A percentile compares a stretch with the other conserved stretches of the same genome.
These are phyloP conservation scores for Dipteronia dyeriana DNA, from an alignment of 345 rosid genomes.

Conservation along the genomic window DNA sequence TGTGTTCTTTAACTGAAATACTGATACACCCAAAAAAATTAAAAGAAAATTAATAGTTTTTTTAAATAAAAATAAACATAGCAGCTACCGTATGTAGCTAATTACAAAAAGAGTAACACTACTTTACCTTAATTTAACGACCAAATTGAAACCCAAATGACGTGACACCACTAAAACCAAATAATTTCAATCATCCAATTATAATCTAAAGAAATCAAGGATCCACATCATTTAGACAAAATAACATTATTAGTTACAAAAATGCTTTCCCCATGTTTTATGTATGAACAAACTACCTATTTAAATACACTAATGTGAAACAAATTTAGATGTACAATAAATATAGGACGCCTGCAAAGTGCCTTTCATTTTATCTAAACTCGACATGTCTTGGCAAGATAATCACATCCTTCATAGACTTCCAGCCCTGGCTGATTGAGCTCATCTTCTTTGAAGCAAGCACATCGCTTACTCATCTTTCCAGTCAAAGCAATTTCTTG, in stretches of 20 bases:
- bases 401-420: constrained; percentile 78
- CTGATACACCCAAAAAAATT: no score
- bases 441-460: constrained; percentile 77
- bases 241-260: background rate
- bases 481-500: constrained; percentile 88
- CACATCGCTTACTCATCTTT: constrained; percentile 88
- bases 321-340: background rate
- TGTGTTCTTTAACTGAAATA: no score
- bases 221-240: no score
- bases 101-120: no score
- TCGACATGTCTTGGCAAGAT: constrained; percentile 63
- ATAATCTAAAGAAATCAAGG: no score
- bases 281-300: background rate
- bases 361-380: constrained; percentile 35
- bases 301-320: background rate
- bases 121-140: no score
- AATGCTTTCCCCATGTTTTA: background rate
- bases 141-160: no score
- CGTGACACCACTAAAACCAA: no score
- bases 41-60: no score
- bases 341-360: background rate
- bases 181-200: no score
- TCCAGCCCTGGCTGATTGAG: constrained; percentile 70
- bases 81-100: no score
- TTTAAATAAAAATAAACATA: no score